Conservation (phyloP, 192 early-diverging fungal genomes). For the Linderina pennispora region DNA sequence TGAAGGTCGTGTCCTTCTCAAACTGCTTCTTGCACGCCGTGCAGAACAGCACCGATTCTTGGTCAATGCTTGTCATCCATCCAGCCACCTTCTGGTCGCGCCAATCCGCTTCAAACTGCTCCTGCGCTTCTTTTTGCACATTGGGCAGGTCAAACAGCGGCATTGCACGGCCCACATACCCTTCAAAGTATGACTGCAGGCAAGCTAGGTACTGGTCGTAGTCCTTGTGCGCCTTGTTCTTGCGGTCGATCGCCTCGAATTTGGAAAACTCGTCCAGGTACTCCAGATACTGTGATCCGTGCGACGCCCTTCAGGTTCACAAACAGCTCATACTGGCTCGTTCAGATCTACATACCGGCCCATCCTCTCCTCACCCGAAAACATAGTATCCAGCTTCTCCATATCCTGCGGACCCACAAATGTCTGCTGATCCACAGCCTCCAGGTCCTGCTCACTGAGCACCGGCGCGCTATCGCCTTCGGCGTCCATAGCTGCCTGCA, state of each 20-base stretch:
- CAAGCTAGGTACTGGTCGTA: conserved; percentile 40
- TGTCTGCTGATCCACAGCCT: conserved; percentile 7
- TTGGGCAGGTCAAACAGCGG: conserved; percentile 68
- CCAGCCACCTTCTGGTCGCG: conserved; percentile 35
- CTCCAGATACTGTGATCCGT: conserved; percentile 49
- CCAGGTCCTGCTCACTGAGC: background rate
- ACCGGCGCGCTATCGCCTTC: background rate
- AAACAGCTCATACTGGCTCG: conserved; percentile 68
- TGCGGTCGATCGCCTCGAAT: conserved; percentile 4
- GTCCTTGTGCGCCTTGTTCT: conserved; percentile 3
- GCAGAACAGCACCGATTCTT: conserved; percentile 58
- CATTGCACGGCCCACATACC: conserved; percentile 65
- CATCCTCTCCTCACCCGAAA: conserved; percentile 86
- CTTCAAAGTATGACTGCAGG: conserved; percentile 63
- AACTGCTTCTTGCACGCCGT: conserved; percentile 74
- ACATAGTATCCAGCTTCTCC: conserved; percentile 65
- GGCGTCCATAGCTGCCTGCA: background rate
- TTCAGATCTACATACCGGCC: conserved; percentile 88
- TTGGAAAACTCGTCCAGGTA: conserved; percentile 50
- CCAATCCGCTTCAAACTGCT: conserved; percentile 64
- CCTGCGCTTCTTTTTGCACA: conserved; percentile 43
- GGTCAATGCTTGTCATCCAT: conserved; percentile 50
- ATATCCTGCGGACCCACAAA: conserved; percentile 41
- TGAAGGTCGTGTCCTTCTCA: conserved; percentile 76
- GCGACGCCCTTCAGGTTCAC: conserved; percentile 61